Conservation (phyloP, 2,329 filamentous ascomycete genomes). For the Bipolaris cookei region DNA sequence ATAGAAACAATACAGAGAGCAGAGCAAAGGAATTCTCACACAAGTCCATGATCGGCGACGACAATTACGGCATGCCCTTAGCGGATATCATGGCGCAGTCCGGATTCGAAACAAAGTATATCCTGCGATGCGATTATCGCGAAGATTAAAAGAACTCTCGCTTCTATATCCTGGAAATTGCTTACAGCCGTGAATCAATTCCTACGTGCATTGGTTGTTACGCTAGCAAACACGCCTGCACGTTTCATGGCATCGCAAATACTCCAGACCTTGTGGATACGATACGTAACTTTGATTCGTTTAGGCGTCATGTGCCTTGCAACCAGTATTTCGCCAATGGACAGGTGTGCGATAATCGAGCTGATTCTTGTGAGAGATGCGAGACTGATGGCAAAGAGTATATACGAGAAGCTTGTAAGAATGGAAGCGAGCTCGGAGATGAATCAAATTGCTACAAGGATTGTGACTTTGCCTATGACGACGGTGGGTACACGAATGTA, state of each 20-base stretch:
- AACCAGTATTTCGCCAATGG: background rate
- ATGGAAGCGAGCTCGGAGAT: background rate
- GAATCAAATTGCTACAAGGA: background rate
- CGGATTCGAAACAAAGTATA: background rate
- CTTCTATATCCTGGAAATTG: background rate
- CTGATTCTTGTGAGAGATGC: background rate
- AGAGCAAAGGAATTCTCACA: background rate
- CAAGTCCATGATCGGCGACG: background rate
- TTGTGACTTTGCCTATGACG: background rate
- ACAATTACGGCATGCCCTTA: background rate
- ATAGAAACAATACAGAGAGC: background rate
- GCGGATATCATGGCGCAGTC: background rate
- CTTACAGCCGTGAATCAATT: background rate
- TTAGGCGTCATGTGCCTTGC: background rate
- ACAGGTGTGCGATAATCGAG: background rate
- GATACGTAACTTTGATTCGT: background rate
- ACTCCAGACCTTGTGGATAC: background rate
- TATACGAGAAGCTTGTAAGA: background rate
- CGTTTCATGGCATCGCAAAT: background rate
- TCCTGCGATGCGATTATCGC: background rate
- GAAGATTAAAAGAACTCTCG: background rate
- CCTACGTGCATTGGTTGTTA: background rate
- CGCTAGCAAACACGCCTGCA: background rate
- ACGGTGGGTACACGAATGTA: background rate
- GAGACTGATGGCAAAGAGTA: background rate